Base-by-base conservation (phyloP, 148 eudicot species). In the Oxyria digyna region DNA sequence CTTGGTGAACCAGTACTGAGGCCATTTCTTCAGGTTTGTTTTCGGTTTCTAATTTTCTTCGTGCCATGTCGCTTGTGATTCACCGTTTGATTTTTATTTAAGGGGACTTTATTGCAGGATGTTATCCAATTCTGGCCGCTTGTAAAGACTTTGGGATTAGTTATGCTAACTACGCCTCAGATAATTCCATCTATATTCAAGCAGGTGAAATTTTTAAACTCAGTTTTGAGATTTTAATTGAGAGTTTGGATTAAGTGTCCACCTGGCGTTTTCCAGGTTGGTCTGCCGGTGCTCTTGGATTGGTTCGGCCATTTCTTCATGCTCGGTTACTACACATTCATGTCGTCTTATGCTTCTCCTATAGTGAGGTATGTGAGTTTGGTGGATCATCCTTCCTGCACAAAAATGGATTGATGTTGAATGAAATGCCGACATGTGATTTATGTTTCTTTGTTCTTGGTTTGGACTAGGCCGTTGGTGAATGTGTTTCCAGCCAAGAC, bases 121-220 rank as follows among this genome's bases (percentile, higher is more conserved):
- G 99, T 94, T 29, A 87, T 94, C 78, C 96, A 94, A 76, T 94
- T 94, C 52, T 90, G 97, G 46, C 99, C 99, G 70, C 96, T 94
- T n/a, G 99, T 94, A 72, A 94, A 87, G 80, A 94, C 99, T 62
- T 72, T 94, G 74, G 97, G 99, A 68, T 75, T 86, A 14, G 96
- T 94, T 76, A 91, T 91, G 99, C 55, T 94, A 26, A 85, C 77
- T 55, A 84, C 82, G 59, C 99, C 99, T 77, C 81, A 74, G 75
- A 81, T 94, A 42, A 77, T 94, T 49, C 97, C 99, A 49, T 88
- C 97, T 43, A 94, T 94, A 75, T 88, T 94, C 75, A 88, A 91
- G 78, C 96, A 94, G 96, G 99, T 87, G 79, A 68, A 41, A 9
- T 6, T 66, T 31, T 45, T 45, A 46, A 46, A 46, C 17, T 46